These are phyloP conservation scores for Solanum okadae DNA, from an alignment of 257 asterid species.

Conservation along the genomic window DNA sequence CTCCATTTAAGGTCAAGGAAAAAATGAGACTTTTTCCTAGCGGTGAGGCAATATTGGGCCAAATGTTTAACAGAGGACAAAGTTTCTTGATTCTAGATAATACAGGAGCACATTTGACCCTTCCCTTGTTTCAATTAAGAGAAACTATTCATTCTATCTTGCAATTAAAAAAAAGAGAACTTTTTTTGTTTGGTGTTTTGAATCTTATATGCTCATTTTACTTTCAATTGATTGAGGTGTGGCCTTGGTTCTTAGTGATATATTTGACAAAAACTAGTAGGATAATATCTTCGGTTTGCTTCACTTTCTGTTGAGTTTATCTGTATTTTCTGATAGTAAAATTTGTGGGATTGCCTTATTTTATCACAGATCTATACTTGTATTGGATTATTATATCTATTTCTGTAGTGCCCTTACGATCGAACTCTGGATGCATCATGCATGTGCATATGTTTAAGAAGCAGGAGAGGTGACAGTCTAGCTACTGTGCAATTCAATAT, in stretches of 20 bases:
- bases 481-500: background rate
- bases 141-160: background rate
- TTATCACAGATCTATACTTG: background rate
- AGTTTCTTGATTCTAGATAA: background rate
- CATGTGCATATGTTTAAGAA: background rate
- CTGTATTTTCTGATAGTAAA: background rate
- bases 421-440: background rate
- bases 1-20: background rate
- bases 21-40: background rate
- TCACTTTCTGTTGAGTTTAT: background rate
- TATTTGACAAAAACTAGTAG: background rate
- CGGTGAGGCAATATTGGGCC: background rate
- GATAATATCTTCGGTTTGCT: background rate
- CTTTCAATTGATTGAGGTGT: background rate
- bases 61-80: background rate
- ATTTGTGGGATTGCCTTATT: background rate
- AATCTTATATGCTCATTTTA: background rate
- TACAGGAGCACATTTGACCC: background rate
- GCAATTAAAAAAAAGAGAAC: background rate
- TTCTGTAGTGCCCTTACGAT: background rate
- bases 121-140: background rate
- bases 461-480: background rate
- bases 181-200: background rate
- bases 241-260: accelerated
- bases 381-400: background rate